Evolutionary conservation across 225 moss, liverwort and hornwort genomes (phyloP), one percentile per base, ranked within the genome.

Genomic region (Pleurozium schreberi): DNA sequence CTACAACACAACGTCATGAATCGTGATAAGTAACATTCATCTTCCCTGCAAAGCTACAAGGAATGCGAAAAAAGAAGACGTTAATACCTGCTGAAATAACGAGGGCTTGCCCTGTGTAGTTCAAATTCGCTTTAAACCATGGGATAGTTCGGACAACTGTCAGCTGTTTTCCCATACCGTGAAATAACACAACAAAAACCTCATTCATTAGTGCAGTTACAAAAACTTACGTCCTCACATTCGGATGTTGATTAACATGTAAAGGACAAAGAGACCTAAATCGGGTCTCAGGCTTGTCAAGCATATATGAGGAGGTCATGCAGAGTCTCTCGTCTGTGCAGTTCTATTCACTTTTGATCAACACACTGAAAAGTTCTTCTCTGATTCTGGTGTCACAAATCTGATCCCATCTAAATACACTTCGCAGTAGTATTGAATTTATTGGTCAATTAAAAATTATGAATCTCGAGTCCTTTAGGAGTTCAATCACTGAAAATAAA

Each of bases 41-140:
- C 60, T 65, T 34, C 74, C 27, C 53, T 85, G 65, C 27, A 87
- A 13, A 67, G 18, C 23, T 49, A 71, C 57, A 77, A 92, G 76
- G 5, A 67, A 75, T 65, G 79, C 59, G 19, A 21, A 67, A 50
- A 43, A 79, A n/a, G 80, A 78, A 78, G 70, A 4, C 63, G 20
- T 17, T 42, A 25, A 38, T 93, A 97, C 98, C 94, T 95, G 90
- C 94, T 82, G 93, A 96, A 53, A 99, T 87, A n/a, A 99, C 90
- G 79, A 99, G 96, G 36, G 98, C 95, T 91, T 97, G 98, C 47
- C 95, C 99, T 45, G 97, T 96, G 76, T 99, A 97, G 61, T 99
- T 99, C 78, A 99, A 73, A 89, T 95, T 95, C 43, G 92, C 87
- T 94, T 93, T 97, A 43, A 95, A 95, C 97, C 96, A 96, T 80